phyloP scores from a whole-genome alignment of 2,329 filamentous ascomycete species.

The Sclerotinia nivalis region DNA sequence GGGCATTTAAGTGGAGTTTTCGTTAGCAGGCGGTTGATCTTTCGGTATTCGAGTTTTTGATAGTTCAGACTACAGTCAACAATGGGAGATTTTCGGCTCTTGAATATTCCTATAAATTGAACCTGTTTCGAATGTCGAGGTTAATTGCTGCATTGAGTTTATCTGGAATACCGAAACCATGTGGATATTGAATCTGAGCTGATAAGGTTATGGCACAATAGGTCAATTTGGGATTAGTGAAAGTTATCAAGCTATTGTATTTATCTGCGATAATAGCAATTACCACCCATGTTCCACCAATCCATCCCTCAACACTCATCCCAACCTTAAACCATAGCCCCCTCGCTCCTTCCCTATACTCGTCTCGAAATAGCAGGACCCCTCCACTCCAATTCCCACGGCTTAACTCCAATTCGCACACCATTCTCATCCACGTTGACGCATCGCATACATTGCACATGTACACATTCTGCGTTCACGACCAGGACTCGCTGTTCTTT shows the following conservation, averaged over 20 bases:
- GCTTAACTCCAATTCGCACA: conserved; percentile 5
- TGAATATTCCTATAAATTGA: not conserved
- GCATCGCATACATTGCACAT: not conserved
- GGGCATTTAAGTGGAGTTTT: not conserved
- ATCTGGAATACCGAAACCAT: not conserved
- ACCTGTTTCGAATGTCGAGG: not conserved
- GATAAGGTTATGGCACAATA: too few species aligned
- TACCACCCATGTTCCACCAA: too few species aligned
- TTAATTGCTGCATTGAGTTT: not conserved
- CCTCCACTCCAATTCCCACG: conserved; percentile 5
- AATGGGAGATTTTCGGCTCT: not conserved
- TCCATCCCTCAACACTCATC: not conserved
- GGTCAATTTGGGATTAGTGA: too few species aligned
- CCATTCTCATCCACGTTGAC: conserved; percentile 8
- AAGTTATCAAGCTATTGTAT: too few species aligned
- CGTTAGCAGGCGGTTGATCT: not conserved
- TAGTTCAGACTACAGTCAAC: not conserved
- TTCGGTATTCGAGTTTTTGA: too few species aligned
- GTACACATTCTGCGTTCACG: not conserved
- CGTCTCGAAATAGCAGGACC: not conserved
- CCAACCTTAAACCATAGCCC: not conserved
- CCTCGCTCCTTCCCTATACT: not conserved
- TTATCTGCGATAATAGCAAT: too few species aligned
- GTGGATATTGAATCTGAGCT: not conserved
- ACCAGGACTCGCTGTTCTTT: not conserved